Conservation (phyloP, 2,329 filamentous ascomycete genomes). For the Madurella fahalii region DNA sequence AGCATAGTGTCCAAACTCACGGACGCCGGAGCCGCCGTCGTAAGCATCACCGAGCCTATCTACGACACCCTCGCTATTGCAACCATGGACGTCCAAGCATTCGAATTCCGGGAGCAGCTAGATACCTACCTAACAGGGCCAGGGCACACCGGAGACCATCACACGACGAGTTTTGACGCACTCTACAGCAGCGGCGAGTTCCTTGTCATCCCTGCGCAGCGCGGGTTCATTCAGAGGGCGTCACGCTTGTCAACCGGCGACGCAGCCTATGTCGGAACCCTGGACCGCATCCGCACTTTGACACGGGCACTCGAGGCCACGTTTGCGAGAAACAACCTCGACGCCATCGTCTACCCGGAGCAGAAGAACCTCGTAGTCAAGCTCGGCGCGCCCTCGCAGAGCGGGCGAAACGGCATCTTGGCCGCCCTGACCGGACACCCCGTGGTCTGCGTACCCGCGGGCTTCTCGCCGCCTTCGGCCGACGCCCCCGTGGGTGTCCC, state of each 20-base stretch:
- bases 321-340: slow-evolving; percentile 46
- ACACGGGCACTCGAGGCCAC: slow-evolving; percentile 47
- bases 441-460: slow-evolving; percentile 46
- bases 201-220: slow-evolving; percentile 57
- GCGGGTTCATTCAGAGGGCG: slow-evolving; percentile 49
- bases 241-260: slow-evolving; percentile 46
- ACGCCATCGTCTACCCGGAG: slow-evolving; percentile 61
- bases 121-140: slow-evolving; percentile 50
- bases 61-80: slow-evolving; percentile 51
- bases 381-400: slow-evolving; percentile 52
- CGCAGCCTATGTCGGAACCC: slow-evolving; percentile 43
- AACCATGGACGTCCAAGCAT: slow-evolving; percentile 55
- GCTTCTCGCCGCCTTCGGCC: slow-evolving; percentile 45
- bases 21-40: slow-evolving; percentile 44
- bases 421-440: slow-evolving; percentile 39
- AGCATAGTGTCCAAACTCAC: slow-evolving; percentile 43
- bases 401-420: slow-evolving; percentile 49
- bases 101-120: slow-evolving; percentile 54
- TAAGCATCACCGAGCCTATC: slow-evolving; percentile 44
- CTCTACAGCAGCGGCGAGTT: slow-evolving; percentile 49
- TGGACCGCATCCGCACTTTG: slow-evolving; percentile 48
- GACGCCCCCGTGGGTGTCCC: slow-evolving; percentile 56
- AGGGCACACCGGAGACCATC: slow-evolving; percentile 34
- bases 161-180: slow-evolving; percentile 43
- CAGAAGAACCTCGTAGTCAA: slow-evolving; percentile 60